Conservation (phyloP, 768 basidiomycete species). For the Auriscalpium vulgare region DNA sequence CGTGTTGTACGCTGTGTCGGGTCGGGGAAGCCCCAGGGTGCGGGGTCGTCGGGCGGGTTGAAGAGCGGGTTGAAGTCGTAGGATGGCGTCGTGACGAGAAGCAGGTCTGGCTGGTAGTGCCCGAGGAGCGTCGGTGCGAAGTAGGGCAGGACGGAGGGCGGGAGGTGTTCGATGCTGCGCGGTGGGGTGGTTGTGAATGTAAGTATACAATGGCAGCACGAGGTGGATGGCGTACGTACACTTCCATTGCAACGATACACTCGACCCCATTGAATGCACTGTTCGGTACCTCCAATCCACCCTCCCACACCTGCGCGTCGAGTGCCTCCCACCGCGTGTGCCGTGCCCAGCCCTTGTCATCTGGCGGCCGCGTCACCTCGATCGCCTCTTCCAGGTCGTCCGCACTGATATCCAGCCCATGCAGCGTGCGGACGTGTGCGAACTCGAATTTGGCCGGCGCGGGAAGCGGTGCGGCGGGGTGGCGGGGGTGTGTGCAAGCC, state of each 20-base stretch:
- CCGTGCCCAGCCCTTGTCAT: slow-evolving; percentile 2
- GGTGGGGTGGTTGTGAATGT: background rate
- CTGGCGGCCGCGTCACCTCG: slow-evolving; percentile 36
- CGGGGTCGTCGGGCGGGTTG: slow-evolving; percentile 40
- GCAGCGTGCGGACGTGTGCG: slow-evolving; percentile 48
- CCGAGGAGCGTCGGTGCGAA: slow-evolving; percentile 73
- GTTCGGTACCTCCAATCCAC: slow-evolving; percentile 63
- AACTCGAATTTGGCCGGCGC: slow-evolving; percentile 25
- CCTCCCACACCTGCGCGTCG: slow-evolving; percentile 62
- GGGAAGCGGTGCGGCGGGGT: background rate
- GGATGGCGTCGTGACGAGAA: slow-evolving; percentile 81
- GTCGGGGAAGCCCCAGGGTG: slow-evolving; percentile 47
- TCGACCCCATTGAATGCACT: slow-evolving; percentile 54
- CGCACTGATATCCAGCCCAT: slow-evolving; percentile 60
- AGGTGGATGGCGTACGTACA: slow-evolving; percentile 41
- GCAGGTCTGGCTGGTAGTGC: slow-evolving; percentile 61
- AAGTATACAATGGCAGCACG: background rate
- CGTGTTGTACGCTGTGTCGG: slow-evolving; percentile 70
- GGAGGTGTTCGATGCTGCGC: slow-evolving; percentile 73
- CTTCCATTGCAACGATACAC: slow-evolving; percentile 73
- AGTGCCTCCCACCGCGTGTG: slow-evolving; percentile 61
- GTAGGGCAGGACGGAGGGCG: slow-evolving; percentile 43
- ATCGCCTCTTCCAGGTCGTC: slow-evolving; percentile 49
- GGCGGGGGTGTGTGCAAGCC: slow-evolving; percentile 39
- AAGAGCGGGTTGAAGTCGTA: slow-evolving; percentile 79